Evolutionary conservation across 169 alveolate genomes (phyloP).

Genomic region (Plasmodium chabaudi): DNA sequence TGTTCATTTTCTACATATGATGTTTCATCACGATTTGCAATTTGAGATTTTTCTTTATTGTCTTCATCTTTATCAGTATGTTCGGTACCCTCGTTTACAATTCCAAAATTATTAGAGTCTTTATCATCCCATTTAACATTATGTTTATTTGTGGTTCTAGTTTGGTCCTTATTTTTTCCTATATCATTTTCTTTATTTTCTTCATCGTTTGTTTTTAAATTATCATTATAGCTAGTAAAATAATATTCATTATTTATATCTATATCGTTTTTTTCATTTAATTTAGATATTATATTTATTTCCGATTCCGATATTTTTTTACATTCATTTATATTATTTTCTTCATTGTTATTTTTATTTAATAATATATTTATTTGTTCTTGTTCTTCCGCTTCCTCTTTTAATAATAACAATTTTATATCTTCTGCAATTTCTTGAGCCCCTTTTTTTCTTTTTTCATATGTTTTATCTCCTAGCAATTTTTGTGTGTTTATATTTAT

Average conservation of each 20-base stretch:
- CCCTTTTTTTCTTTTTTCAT: constrained; percentile 71
- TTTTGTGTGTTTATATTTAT: constrained; percentile 37
- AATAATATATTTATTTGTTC: constrained; percentile 22
- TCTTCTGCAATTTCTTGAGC: constrained; percentile 69
- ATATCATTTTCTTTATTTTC: background rate
- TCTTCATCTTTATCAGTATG: too few species aligned
- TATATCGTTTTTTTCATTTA: constrained; percentile 9
- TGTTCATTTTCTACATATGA: background rate
- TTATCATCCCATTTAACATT: background rate
- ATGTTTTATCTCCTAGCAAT: constrained; percentile 64
- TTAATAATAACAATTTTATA: constrained; percentile 30
- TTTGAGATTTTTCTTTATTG: too few species aligned
- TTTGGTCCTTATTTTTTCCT: constrained; percentile 1
- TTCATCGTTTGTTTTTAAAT: background rate
- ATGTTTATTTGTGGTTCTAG: background rate
- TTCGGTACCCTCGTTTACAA: too few species aligned
- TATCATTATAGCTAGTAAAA: constrained; percentile 41
- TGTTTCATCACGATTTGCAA: too few species aligned
- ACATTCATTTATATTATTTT: background rate
- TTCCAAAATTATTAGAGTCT: too few species aligned
- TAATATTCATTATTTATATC: constrained; percentile 45
- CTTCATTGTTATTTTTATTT: constrained; percentile 16
- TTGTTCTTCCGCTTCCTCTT: constrained; percentile 62
- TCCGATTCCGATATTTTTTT: constrained; percentile 25
- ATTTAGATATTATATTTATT: constrained; percentile 13